Conservation (phyloP, 139 green algal genomes). For the Tetraselmis striata region DNA sequence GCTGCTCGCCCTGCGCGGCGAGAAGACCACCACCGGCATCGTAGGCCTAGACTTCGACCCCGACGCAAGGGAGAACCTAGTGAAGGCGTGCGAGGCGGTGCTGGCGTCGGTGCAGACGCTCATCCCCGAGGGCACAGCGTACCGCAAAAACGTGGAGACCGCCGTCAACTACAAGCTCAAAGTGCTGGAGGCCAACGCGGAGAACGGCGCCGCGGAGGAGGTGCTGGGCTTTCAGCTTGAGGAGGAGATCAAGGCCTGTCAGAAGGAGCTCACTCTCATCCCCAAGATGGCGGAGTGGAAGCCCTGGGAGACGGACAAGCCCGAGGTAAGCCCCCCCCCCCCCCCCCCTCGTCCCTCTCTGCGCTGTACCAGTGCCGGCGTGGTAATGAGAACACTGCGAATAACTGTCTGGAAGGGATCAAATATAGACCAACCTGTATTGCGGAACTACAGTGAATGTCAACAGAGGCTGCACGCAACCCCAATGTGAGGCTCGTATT, state of each 20-base stretch:
- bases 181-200: background rate
- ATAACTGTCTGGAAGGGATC: too few relatives aligned
- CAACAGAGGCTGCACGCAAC: too few relatives aligned
- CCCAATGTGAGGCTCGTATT: too few relatives aligned
- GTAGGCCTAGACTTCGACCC: slow-evolving; percentile 41
- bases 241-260: slow-evolving; percentile 34
- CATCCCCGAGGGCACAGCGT: slow-evolving; percentile 36
- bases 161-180: slow-evolving; percentile 30
- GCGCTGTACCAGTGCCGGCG: too few relatives aligned
- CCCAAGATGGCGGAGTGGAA: slow-evolving; percentile 52
- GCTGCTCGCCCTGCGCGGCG: background rate
- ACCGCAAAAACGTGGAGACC: slow-evolving; percentile 35
- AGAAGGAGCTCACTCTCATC: slow-evolving; percentile 45
- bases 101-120: slow-evolving; percentile 22
- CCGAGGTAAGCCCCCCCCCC: too few relatives aligned
- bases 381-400: too few relatives aligned
- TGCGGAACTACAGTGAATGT: too few relatives aligned
- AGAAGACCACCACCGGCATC: slow-evolving; percentile 46
- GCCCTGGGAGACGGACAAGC: slow-evolving; percentile 31
- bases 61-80: slow-evolving; percentile 18
- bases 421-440: too few relatives aligned
- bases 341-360: too few relatives aligned
- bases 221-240: slow-evolving; percentile 40
- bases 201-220: slow-evolving; percentile 35
- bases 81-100: slow-evolving; percentile 21